Percentiles rank a stretch among this genome's conserved stretches.
Conservation (phyloP, 2,329 filamentous ascomycete genomes). For the Plenodomus biglobosus region DNA sequence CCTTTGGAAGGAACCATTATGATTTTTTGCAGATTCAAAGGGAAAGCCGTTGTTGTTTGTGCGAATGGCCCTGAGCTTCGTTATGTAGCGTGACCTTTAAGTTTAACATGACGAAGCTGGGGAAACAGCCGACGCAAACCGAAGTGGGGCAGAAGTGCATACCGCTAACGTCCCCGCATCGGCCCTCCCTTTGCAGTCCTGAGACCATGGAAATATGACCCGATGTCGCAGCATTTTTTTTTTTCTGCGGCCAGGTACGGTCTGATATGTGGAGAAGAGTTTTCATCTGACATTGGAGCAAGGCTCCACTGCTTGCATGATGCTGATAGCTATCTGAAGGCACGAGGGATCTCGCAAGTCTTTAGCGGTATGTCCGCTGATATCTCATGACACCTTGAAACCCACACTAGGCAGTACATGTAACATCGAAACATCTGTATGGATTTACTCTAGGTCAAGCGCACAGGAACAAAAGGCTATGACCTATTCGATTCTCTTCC, state of each 20-base stretch:
- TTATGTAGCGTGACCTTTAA: conserved; percentile 27
- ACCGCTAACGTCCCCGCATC: conserved; percentile 9
- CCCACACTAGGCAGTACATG: too few relatives aligned
- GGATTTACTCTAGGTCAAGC: too few relatives aligned
- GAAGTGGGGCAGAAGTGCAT: conserved; percentile 20
- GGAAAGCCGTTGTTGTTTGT: neutral
- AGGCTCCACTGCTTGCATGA: neutral
- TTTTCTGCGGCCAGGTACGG: conserved; percentile 23
- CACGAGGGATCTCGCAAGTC: too few relatives aligned
- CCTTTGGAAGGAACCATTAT: conserved; percentile 39
- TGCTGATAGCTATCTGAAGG: neutral
- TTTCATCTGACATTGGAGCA: conserved; percentile 7
- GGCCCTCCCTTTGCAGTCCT: neutral
- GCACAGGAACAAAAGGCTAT: too few relatives aligned
- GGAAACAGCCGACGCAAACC: conserved; percentile 27
- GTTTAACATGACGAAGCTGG: conserved; percentile 18
- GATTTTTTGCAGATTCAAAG: conserved; percentile 1
- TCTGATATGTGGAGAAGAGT: conserved; percentile 2
- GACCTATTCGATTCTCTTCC: too few relatives aligned
- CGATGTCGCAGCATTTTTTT: conserved; percentile 22
- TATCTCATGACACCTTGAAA: neutral
- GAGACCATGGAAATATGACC: conserved; percentile 2
- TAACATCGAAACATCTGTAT: too few relatives aligned
- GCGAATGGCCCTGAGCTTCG: conserved; percentile 3
- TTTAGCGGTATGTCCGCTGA: too few relatives aligned